Percentiles rank a stretch among this genome's conserved stretches.
phyloP scores from a whole-genome alignment of 345 rosid species.

The Aurinia saxatilis region DNA sequence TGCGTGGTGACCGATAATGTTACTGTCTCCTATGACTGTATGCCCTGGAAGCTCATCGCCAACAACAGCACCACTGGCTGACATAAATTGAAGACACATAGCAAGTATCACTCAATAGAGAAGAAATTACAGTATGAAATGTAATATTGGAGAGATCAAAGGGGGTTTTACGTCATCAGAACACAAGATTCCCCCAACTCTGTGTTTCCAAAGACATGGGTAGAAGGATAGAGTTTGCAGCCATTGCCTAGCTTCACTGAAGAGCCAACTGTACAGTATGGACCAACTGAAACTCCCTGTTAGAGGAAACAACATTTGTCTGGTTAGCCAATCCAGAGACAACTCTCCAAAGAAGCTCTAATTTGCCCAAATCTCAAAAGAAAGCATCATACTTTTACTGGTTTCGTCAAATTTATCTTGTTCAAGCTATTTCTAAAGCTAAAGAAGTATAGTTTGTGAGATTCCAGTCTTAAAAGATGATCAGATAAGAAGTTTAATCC shows the following conservation, averaged over 20 bases:
- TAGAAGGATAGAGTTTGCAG: conserved; percentile 60
- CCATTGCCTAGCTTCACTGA: conserved; percentile 66
- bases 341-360: background rate
- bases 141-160: background rate
- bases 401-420: background rate
- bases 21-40: conserved; percentile 59
- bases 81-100: conserved; percentile 24
- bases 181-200: conserved; percentile 64
- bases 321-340: background rate
- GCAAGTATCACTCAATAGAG: background rate
- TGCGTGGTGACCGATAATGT: conserved; percentile 72
- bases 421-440: background rate
- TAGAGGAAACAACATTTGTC: background rate
- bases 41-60: conserved; percentile 83
- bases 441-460: background rate
- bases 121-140: background rate
- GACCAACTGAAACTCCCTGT: conserved; percentile 79
- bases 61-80: conserved; percentile 88
- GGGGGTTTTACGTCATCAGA: conserved; percentile 69
- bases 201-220: conserved; percentile 79
- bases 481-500: background rate
- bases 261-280: conserved; percentile 81
- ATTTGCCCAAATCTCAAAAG: background rate
- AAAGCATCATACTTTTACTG: conserved; percentile 5
- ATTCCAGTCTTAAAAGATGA: background rate